Evolutionary conservation across 208 protist genomes (phyloP).

Genomic region (Leishmania guyanensis): DNA sequence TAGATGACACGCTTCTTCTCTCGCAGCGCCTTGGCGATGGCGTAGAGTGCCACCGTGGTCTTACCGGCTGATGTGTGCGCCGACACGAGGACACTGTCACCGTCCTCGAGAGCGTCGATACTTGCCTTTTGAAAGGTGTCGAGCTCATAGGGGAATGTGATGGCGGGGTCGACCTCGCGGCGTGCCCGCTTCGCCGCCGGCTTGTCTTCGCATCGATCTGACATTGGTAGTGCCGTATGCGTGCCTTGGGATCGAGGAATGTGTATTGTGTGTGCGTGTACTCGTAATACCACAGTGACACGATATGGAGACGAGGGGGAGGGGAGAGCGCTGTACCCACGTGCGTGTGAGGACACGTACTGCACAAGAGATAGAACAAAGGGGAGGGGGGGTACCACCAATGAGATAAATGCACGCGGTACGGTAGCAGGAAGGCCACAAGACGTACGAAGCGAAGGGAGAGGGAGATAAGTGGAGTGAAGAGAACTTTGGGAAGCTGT

Average conservation of each 20-base stretch:
- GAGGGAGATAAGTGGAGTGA: background rate
- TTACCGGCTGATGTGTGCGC: constrained; percentile 99
- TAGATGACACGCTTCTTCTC: constrained; percentile 99
- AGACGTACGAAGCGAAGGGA: background rate
- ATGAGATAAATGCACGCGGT: background rate
- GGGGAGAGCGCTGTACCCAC: background rate
- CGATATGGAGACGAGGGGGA: background rate
- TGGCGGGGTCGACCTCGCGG: constrained; percentile 80
- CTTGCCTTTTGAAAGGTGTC: constrained; percentile 96
- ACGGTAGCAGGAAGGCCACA: background rate
- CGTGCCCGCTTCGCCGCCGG: constrained; percentile 57
- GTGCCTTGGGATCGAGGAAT: background rate
- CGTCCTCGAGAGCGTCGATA: constrained; percentile 94
- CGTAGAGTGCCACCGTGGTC: constrained; percentile 99
- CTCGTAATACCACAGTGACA: background rate
- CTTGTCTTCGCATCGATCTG: constrained; percentile 28
- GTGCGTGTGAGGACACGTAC: background rate
- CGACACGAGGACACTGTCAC: constrained; percentile 99
- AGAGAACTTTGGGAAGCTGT: background rate
- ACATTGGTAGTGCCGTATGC: constrained; percentile 7
- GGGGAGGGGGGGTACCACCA: background rate
- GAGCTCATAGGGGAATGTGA: constrained; percentile 95
- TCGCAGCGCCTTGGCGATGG: constrained; percentile 97
- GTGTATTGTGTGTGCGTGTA: background rate
- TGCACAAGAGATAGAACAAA: background rate